A percentile compares a stretch with the other conserved stretches of the same genome.
phyloP scores from a whole-genome alignment of 345 rosid species.

The Clausena lansium region DNA sequence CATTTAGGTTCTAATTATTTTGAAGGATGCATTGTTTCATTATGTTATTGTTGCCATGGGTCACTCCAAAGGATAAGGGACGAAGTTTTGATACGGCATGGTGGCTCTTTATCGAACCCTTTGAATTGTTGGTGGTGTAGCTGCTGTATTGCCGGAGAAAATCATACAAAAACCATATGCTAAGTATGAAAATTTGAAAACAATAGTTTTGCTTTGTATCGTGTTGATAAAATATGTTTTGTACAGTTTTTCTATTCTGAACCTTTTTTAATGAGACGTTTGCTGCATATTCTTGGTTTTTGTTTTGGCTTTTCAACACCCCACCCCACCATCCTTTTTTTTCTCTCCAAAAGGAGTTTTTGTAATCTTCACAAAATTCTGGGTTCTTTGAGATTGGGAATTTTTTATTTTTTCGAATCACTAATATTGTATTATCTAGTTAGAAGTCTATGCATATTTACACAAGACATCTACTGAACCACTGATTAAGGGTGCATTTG shows the following conservation, averaged over 20 bases:
- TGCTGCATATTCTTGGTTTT: too few species aligned
- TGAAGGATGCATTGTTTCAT: constrained; percentile 20
- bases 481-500: too few species aligned
- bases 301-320: too few species aligned
- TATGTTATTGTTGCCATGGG: constrained; percentile 14
- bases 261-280: neutral
- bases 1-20: constrained; percentile 23
- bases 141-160: neutral
- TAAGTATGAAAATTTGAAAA: neutral
- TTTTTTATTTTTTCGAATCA: too few species aligned
- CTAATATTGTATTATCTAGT: too few species aligned
- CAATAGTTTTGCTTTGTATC: constrained; percentile 12
- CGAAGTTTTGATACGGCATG: neutral
- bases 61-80: constrained; percentile 1
- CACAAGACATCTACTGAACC: too few species aligned
- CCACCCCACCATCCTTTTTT: too few species aligned
- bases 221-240: constrained; percentile 14
- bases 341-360: too few species aligned
- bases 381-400: too few species aligned
- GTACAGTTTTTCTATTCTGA: constrained; percentile 19
- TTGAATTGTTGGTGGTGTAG: neutral
- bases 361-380: too few species aligned
- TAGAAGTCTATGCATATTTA: too few species aligned
- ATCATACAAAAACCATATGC: constrained; percentile 5
- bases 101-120: neutral